Evolutionary conservation across 805 yeast species (phyloP).

Genomic region (Lachancea cidri): DNA sequence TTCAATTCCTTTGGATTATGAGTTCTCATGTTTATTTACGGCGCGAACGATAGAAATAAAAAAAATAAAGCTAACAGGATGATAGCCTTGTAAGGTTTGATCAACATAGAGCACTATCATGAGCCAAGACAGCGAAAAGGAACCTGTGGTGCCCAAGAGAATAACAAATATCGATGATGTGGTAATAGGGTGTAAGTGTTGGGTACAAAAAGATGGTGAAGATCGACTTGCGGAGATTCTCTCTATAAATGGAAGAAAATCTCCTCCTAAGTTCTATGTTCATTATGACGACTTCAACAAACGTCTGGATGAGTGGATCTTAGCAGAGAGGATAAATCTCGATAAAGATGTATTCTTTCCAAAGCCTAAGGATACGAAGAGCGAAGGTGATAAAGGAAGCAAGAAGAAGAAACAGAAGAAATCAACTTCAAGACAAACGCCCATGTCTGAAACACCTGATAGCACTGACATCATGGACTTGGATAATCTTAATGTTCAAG

Average conservation of each 20-base stretch:
- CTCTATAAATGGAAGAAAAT: constrained; percentile 68
- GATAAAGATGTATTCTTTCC: constrained; percentile 69
- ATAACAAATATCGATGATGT: constrained; percentile 44
- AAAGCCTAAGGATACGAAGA: constrained; percentile 47
- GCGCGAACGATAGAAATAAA: not conserved
- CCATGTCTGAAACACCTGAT: constrained; percentile 26
- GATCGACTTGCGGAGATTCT: constrained; percentile 79
- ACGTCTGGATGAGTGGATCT: constrained; percentile 94
- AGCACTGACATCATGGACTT: constrained; percentile 71
- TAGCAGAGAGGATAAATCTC: constrained; percentile 64
- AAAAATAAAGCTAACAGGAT: too few species aligned
- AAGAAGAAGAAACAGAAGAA: constrained; percentile 36
- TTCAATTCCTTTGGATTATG: too few species aligned
- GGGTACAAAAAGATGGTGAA: constrained; percentile 75
- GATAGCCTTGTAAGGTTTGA: too few species aligned
- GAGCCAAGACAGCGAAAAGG: constrained; percentile 22
- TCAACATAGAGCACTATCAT: too few species aligned
- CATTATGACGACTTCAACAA: constrained; percentile 94
- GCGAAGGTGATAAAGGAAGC: constrained; percentile 33
- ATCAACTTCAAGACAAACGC: constrained; percentile 12
- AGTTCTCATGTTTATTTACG: too few species aligned
- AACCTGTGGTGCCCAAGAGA: constrained; percentile 24
- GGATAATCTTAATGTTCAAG: constrained; percentile 82
- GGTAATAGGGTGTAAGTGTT: constrained; percentile 74
- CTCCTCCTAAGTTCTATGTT: constrained; percentile 78